Evolutionary conservation across 768 basidiomycete species (phyloP).

Genomic region (Calocybe gangraenosa): DNA sequence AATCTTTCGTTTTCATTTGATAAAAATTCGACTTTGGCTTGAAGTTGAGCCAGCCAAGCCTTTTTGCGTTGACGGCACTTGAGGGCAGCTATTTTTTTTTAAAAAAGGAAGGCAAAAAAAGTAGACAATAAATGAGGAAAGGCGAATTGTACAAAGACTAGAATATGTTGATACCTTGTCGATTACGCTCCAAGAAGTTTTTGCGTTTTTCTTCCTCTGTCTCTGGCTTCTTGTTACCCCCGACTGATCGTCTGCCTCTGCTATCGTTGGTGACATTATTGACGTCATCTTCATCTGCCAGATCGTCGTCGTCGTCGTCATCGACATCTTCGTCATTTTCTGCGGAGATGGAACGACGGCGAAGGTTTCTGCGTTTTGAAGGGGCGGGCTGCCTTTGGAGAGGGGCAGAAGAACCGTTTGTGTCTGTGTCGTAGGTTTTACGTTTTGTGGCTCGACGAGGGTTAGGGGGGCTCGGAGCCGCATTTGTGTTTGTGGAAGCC

Average conservation of each 20-base stretch:
- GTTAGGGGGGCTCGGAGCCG: slow-evolving; percentile 23
- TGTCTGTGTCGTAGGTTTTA: slow-evolving; percentile 51
- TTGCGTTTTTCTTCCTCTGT: slow-evolving; percentile 97
- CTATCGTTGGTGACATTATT: slow-evolving; percentile 21
- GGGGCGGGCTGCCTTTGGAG: slow-evolving; percentile 6
- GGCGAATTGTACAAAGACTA: slow-evolving; percentile 6
- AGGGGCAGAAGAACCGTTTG: slow-evolving; percentile 21
- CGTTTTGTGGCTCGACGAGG: slow-evolving; percentile 67
- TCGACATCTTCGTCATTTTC: slow-evolving; percentile 32
- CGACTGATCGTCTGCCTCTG: slow-evolving; percentile 13
- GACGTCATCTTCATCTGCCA: slow-evolving; percentile 38
- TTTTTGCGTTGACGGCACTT: slow-evolving; percentile 99
- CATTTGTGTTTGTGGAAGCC: slow-evolving; percentile 22
- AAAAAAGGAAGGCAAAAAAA: slow-evolving; percentile 1
- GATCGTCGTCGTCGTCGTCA: slow-evolving; percentile 34
- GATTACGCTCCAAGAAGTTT: slow-evolving; percentile 95
- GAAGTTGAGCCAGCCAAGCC: slow-evolving; percentile 90
- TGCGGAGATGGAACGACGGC: slow-evolving; percentile 30
- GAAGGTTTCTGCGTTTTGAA: slow-evolving; percentile 36
- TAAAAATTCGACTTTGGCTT: slow-evolving; percentile 90
- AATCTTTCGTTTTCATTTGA: slow-evolving; percentile 94
- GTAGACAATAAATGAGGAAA: not conserved
- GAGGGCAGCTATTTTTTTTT: slow-evolving; percentile 97
- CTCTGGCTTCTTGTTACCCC: slow-evolving; percentile 73
- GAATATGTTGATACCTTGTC: slow-evolving; percentile 70